Evolutionary conservation across 2,329 filamentous ascomycete genomes (phyloP).

Genomic region (Neurospora sp.): DNA sequence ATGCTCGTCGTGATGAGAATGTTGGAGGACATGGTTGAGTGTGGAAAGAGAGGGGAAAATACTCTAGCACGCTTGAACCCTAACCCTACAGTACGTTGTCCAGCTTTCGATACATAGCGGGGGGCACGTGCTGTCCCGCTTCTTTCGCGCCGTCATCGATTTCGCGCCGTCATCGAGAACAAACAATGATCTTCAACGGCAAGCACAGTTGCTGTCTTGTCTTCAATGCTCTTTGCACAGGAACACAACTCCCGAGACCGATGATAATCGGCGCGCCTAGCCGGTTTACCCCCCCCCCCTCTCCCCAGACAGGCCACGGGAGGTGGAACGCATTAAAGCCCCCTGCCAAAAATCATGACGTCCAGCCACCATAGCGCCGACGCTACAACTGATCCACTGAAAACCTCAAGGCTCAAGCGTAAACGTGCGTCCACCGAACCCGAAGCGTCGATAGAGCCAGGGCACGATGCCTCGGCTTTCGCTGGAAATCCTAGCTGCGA

Average conservation of each 20-base stretch:
- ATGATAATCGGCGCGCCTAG: background rate
- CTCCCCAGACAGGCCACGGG: background rate
- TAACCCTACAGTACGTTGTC: background rate
- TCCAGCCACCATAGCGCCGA: background rate
- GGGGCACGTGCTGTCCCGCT: constrained; percentile 18
- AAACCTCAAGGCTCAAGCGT: constrained; percentile 1
- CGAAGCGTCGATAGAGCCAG: background rate
- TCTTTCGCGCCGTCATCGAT: constrained; percentile 14
- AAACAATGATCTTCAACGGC: background rate
- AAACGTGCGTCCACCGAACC: background rate
- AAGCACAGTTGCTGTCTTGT: background rate
- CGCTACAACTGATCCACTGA: background rate
- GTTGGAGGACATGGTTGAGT: background rate
- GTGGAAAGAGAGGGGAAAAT: background rate
- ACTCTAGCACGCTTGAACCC: background rate
- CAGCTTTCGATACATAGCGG: background rate
- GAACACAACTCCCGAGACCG: constrained; percentile 4
- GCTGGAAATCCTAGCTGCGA: background rate
- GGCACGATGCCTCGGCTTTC: background rate
- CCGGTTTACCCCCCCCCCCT: background rate
- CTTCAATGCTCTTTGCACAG: background rate
- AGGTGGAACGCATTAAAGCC: background rate
- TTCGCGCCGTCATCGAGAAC: constrained; percentile 13
- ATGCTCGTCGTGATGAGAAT: background rate
- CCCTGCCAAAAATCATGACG: background rate